These are phyloP conservation scores for Pythium rhizo-oryzae DNA, from an alignment of 352 stramenopile genomes.

Conservation along the genomic window DNA sequence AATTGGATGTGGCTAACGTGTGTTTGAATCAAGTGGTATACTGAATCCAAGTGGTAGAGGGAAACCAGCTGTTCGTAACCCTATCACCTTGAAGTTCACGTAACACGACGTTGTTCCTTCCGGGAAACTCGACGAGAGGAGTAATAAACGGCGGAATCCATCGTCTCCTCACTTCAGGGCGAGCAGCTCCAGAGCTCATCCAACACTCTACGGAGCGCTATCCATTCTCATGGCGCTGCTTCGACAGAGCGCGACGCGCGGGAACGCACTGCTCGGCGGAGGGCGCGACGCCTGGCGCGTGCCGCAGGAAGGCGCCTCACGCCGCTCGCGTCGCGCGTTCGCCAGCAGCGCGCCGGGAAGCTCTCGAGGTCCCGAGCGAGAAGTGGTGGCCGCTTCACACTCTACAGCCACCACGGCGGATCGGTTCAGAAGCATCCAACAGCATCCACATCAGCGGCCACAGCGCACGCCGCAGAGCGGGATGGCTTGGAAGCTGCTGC, in stretches of 20 bases:
- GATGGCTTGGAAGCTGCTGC: slow-evolving; percentile 9
- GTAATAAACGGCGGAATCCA: slow-evolving; percentile 1
- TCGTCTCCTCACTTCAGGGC: slow-evolving; percentile 3
- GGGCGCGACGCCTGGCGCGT: slow-evolving; percentile 13
- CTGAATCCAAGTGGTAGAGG: slow-evolving; percentile 1
- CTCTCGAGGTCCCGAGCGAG: not conserved
- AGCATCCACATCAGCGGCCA: not conserved
- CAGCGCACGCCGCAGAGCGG: not conserved
- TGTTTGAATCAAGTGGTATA: slow-evolving; percentile 3
- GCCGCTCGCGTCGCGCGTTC: slow-evolving; percentile 21
- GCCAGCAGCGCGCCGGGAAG: not conserved
- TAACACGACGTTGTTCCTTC: slow-evolving; percentile 25
- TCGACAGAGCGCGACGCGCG: slow-evolving; percentile 19
- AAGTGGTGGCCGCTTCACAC: not conserved
- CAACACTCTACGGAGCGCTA: no score
- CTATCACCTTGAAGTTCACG: slow-evolving; percentile 31
- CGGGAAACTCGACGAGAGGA: slow-evolving; percentile 26
- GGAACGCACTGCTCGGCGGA: slow-evolving; percentile 12
- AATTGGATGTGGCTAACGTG: not conserved
- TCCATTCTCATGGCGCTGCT: slow-evolving; percentile 35
- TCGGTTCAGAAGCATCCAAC: not conserved
- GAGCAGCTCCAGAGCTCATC: not conserved
- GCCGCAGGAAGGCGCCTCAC: slow-evolving; percentile 24
- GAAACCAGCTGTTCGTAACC: slow-evolving; percentile 17
- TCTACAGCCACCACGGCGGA: not conserved